Base-by-base conservation (phyloP, 495 filamentous ascomycete genomes). In the Penicillium longicatenatum region DNA sequence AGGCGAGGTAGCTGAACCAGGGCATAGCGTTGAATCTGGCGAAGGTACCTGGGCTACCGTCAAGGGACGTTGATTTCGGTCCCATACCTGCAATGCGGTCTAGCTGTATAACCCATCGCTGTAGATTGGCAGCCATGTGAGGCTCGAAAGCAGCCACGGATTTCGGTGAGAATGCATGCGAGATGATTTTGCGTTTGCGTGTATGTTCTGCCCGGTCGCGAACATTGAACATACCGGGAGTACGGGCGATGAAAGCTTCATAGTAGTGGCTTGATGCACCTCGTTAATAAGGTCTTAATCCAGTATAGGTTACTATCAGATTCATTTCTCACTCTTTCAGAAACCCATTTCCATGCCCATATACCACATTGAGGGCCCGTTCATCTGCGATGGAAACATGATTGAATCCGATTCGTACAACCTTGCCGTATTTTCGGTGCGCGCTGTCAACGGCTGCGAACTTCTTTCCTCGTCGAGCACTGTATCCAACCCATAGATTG, bases 1-100 rank as follows among this genome's bases (percentile, higher is more conserved):
- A 93, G n/a, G 90, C 90, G 11, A 92, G 79, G 65, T 89, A 93
- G 68, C 92, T 93, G 80, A 90, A 91, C 90, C 90, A 93, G 52
- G 89, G 78, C 49, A 93, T 79, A 50, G 83, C 86, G 66, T 93
- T 90, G 51, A 91, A 75, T 49, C 80, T 71, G 21, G 70, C 71
- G 61, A 73, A 86, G 26, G 26, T 26, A 26, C 26, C 26, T 26
- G 26, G 26, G 26, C 4, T 26, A 26, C 42, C 42, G 3, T 19
- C 42, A 20, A 21, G 19, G 21, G 42, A 39, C 2, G 9, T 26
- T 26, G 26, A 26, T 26, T 26, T 26, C 26, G 26, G 26, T 26
- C 26, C 26, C 26, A 6, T 4, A 26, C 26, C 7, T 9, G 70
- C 62, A 1, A 89, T 72, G 16, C 70, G 66, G 66, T 92, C 87